Evolutionary conservation across 2,329 filamentous ascomycete genomes (phyloP), one percentile per base, ranked within the genome.

Genomic region (Colletotrichum musicola): DNA sequence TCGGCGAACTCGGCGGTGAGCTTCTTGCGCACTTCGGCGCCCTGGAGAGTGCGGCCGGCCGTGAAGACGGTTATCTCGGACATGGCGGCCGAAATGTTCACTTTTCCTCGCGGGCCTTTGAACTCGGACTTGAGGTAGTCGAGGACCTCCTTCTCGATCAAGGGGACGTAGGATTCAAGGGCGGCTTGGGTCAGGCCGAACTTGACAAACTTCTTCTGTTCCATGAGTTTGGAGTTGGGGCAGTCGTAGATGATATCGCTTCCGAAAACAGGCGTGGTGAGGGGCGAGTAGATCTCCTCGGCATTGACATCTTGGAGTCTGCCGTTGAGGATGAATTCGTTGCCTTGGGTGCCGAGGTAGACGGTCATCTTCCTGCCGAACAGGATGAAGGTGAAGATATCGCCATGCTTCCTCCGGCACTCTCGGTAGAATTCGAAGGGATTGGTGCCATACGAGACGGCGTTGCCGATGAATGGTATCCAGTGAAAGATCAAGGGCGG

Each of bases 161-260:
- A 88, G 65, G 88, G 89, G 58, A 96, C 92, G 80, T 97, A 96
- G 54, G 84, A 85, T 72, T 84, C 88, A 82, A 95, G 91, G 25
- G 92, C 90, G 64, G 93, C 89, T 72, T 90, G 90, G 27, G 92
- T 94, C 62, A 95, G 88, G 71, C 91, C 92, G 74, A 92, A 89
- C 80, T 95, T 95, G 89, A 94, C 92, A 76, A 95, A 94, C 89
- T 95, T 95, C 85, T 97, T 97, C 85, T 97, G 94, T 83, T 97
- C 94, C 94, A 97, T 97, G 77, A 97, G 88, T 82, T 97, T 97
- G 67, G 93, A 86, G 78, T 97, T 97, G 49, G 93, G 93, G 81
- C 93, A 96, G 79, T 97, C 94, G 78, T 97, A 97, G 62, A 97
- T 93, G 27, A 97, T 94, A 81, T 95, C 91, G 74, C 89, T 90